Evolutionary conservation across 108 stramenopile genomes (phyloP).

Genomic region (Skeletonema menzelii): DNA sequence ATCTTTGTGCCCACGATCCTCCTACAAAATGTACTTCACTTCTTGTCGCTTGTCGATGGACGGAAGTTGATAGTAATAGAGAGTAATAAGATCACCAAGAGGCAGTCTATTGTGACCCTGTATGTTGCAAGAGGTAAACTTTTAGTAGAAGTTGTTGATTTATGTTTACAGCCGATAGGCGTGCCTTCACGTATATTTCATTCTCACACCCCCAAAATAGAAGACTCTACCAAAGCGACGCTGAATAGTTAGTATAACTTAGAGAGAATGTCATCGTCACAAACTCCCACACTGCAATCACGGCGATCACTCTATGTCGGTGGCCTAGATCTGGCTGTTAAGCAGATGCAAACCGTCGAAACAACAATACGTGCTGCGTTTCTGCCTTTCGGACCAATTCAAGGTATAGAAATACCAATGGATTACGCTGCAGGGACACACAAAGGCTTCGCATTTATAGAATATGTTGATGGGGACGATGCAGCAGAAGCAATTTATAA

Average conservation of each 20-base stretch:
- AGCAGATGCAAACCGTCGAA: conserved; percentile 37
- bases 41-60: too few relatives aligned
- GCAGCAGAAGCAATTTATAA: conserved; percentile 94
- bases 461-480: conserved; percentile 87
- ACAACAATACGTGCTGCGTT: conserved; percentile 91
- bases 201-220: too few relatives aligned
- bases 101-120: too few relatives aligned
- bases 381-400: conserved; percentile 91
- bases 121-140: too few relatives aligned
- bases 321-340: conserved; percentile 84
- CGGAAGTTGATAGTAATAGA: too few relatives aligned
- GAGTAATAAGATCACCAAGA: too few relatives aligned
- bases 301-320: conserved; percentile 74
- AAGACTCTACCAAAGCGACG: too few relatives aligned
- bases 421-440: conserved; percentile 71
- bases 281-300: conserved; percentile 37
- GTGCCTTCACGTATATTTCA: too few relatives aligned
- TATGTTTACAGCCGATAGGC: too few relatives aligned
- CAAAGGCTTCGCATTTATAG: conserved; percentile 94
- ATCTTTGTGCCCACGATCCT: too few relatives aligned
- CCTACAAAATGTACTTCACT: too few relatives aligned
- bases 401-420: conserved; percentile 60
- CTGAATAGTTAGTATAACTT: background rate
- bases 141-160: too few relatives aligned
- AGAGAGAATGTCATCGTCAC: conserved; percentile 15